Evolutionary conservation across 768 basidiomycete genomes (phyloP).

Genomic region (Clitopilus passeckerianus): DNA sequence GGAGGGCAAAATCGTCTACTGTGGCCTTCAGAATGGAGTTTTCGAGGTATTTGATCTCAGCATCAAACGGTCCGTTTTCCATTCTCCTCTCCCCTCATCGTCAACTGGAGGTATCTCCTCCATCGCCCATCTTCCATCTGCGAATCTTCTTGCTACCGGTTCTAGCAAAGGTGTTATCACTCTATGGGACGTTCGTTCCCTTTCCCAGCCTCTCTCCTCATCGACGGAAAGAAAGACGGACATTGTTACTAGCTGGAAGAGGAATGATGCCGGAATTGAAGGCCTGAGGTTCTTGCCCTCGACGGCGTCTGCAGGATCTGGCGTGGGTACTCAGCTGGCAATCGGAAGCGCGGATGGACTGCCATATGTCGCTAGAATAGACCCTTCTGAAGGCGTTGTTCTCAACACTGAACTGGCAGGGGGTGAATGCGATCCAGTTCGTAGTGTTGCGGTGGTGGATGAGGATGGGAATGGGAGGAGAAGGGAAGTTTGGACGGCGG

Average conservation of each 20-base stretch:
- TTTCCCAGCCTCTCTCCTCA: slow-evolving; percentile 20
- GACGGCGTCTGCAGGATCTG: slow-evolving; percentile 1
- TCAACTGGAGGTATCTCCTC: slow-evolving; percentile 28
- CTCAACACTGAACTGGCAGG: slow-evolving; percentile 50
- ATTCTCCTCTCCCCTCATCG: too few relatives aligned
- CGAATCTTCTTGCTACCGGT: slow-evolving; percentile 53
- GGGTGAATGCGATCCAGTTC: slow-evolving; percentile 56
- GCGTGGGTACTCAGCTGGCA: slow-evolving; percentile 29
- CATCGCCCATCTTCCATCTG: slow-evolving; percentile 35
- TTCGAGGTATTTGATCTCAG: slow-evolving; percentile 56
- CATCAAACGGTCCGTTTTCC: slow-evolving; percentile 23
- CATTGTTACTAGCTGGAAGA: slow-evolving; percentile 32
- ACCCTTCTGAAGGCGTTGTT: slow-evolving; percentile 30
- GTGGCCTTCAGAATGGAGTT: slow-evolving; percentile 49
- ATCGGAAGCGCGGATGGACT: slow-evolving; percentile 58
- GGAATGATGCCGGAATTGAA: slow-evolving; percentile 46
- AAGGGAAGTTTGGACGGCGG: slow-evolving; percentile 47
- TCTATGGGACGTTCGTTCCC: slow-evolving; percentile 49
- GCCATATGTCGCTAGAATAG: slow-evolving; percentile 45
- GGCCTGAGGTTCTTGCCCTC: slow-evolving; percentile 34
- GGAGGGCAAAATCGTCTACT: slow-evolving; percentile 42
- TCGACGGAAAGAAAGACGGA: background rate
- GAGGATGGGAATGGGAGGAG: background rate
- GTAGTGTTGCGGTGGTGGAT: slow-evolving; percentile 29
- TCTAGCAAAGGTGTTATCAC: slow-evolving; percentile 48